Percentiles rank a stretch among this genome's conserved stretches.
Conservation (phyloP, 2,329 filamentous ascomycete genomes). For the Byssoonygena ceratinophila region DNA sequence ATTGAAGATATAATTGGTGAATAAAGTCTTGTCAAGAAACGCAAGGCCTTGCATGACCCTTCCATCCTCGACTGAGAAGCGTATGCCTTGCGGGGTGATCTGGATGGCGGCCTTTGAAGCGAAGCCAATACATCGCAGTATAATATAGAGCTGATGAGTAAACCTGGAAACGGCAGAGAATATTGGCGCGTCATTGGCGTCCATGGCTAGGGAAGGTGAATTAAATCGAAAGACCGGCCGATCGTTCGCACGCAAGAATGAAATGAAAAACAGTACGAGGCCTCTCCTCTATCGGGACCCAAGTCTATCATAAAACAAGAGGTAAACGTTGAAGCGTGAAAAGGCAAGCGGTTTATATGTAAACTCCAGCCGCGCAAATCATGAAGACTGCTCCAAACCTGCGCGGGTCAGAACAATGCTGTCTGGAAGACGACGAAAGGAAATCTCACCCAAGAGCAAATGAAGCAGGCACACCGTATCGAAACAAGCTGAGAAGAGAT, state of each 20-base stretch:
- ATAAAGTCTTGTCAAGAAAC: conserved; percentile 79
- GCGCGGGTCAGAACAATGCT: conserved; percentile 14
- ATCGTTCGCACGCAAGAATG: background rate
- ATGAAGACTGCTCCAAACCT: conserved; percentile 94
- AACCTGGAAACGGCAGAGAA: conserved; percentile 54
- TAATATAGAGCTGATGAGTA: conserved; percentile 49
- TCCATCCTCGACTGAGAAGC: conserved; percentile 78
- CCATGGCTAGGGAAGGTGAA: conserved; percentile 11
- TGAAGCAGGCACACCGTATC: conserved; percentile 77
- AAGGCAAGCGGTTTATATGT: conserved; percentile 56
- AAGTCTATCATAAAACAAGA: conserved; percentile 29
- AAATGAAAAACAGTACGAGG: background rate
- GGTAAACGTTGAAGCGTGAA: background rate
- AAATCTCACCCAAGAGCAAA: conserved; percentile 71
- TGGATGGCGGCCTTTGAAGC: conserved; percentile 53
- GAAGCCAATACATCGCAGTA: conserved; percentile 54
- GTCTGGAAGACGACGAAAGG: conserved; percentile 1
- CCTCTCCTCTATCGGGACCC: conserved; percentile 13
- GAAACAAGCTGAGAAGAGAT: conserved; percentile 62
- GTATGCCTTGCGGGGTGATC: conserved; percentile 73
- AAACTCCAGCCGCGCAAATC: conserved; percentile 97
- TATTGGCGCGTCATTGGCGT: conserved; percentile 22
- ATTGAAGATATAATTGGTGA: conserved; percentile 71
- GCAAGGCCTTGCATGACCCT: conserved; percentile 83
- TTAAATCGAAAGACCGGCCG: background rate